Base-by-base conservation (phyloP, 257 asterid genomes). In the Solanum appendiculatum region DNA sequence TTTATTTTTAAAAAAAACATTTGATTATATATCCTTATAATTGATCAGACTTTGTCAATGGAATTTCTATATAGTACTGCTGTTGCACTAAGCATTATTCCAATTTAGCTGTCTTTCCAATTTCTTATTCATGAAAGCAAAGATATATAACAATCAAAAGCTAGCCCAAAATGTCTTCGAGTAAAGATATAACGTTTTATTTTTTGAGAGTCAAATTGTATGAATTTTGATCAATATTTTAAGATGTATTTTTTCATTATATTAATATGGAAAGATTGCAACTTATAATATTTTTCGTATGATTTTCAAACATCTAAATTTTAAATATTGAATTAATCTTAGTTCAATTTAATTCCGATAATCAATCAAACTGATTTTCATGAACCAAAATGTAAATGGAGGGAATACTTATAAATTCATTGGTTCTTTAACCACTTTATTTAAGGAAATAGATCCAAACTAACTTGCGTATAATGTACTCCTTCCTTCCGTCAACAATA, bases 21-120 rank as follows among this genome's bases (percentile, higher is more conserved):
- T 70, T 70, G 23, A 70, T 33, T 33, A 15, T 5, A 48, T 48
- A 31, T 68, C 75, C 39, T 68, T 31, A 70, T 66, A 69, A 69
- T 34, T 72, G 80, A 72, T 72, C 80, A 34, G 39, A 72, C 46
- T 36, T 73, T 0, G 51, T 36, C 48, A 37, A 73, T 36, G 51
- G 48, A 36, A 36, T 21, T 73, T 73, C 9, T 36, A 2, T 21
- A 73, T 60, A n/a, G 16, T n/a, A 73, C 48, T 36, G 48, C 81
- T 72, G 15, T 72, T 72, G 81, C 81, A 72, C 81, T 73, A 36
- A 34, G 27, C 29, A 72, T 34, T 72, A 72, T 72, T 72, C 81
- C 81, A 73, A 36, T 73, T 73, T 73, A 73, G 51, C 81, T 73
- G 81, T 73, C 48, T 21, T 73, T 73, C 81, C 81, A 36, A 10